These are phyloP conservation scores for Erodium texanum DNA, from an alignment of 441 rosid genomes.

Conservation along the genomic window DNA sequence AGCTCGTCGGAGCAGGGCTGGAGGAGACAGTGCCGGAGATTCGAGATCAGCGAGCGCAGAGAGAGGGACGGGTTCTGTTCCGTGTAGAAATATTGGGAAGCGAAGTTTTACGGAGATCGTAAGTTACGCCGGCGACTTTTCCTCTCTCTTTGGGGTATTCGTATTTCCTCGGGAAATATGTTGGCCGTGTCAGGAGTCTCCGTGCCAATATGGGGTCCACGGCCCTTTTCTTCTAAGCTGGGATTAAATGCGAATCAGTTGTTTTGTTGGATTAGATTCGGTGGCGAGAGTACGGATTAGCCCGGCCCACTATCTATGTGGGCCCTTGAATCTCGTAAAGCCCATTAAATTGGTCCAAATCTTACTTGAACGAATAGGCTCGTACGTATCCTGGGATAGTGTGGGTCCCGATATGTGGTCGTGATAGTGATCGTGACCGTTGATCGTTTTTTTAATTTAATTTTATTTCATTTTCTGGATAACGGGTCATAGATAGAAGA, in stretches of 20 bases:
- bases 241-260: too few relatives aligned
- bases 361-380: background rate
- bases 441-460: background rate
- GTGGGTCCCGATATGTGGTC: background rate
- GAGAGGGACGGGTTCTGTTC: background rate
- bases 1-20: background rate
- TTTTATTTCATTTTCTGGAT: slow-evolving; percentile 6
- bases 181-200: too few relatives aligned
- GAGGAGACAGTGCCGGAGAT: background rate
- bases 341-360: background rate
- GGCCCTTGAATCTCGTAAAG: background rate
- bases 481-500: background rate
- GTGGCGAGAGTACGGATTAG: background rate
- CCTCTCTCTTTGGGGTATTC: background rate
- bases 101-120: background rate
- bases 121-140: background rate
- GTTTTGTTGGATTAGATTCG: too few relatives aligned
- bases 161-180: background rate
- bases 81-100: background rate
- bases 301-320: background rate
- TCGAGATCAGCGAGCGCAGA: background rate
- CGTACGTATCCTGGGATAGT: background rate
- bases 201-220: too few relatives aligned
- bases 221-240: too few relatives aligned
- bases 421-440: background rate